Evolutionary conservation across 2,329 filamentous ascomycete species (phyloP).

Genomic region (Phoma herbarum): DNA sequence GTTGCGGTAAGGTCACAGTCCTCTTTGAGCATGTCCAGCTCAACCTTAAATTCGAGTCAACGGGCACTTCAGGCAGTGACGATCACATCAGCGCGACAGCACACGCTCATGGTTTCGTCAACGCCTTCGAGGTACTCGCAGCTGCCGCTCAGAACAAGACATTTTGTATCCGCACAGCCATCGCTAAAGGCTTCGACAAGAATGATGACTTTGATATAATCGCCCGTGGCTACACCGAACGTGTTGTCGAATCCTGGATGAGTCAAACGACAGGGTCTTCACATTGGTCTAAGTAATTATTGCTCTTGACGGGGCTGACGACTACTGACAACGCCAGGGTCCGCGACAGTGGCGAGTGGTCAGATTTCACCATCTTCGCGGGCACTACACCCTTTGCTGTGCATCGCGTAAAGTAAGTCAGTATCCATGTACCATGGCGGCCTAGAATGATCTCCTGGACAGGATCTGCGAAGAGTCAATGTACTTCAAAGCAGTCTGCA

Average conservation of each 20-base stretch:
- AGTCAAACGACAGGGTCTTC: slow-evolving; percentile 1
- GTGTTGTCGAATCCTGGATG: slow-evolving; percentile 12
- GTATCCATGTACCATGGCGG: too few relatives aligned
- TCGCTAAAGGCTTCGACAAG: slow-evolving; percentile 8
- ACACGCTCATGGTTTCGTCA: slow-evolving; percentile 23
- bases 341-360: slow-evolving; percentile 28
- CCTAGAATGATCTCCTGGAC: neutral
- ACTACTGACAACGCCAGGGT: slow-evolving; percentile 20
- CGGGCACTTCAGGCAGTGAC: neutral
- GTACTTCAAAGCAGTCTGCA: slow-evolving; percentile 35
- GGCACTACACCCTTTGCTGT: slow-evolving; percentile 27
- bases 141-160: slow-evolving; percentile 19
- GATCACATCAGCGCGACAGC: neutral
- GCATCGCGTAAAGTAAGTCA: slow-evolving; percentile 28
- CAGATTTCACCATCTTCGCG: slow-evolving; percentile 34
- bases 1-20: slow-evolving; percentile 28
- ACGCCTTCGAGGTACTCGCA: slow-evolving; percentile 17
- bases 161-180: slow-evolving; percentile 23
- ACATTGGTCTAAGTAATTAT: slow-evolving; percentile 25
- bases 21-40: slow-evolving; percentile 27
- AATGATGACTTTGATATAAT: slow-evolving; percentile 26
- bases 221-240: slow-evolving; percentile 18
- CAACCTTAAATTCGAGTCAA: slow-evolving; percentile 25
- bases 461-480: slow-evolving; percentile 26
- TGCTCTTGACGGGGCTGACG: neutral